Base-by-base conservation (phyloP, 108 stramenopile species). In the Nitzschia palea region DNA sequence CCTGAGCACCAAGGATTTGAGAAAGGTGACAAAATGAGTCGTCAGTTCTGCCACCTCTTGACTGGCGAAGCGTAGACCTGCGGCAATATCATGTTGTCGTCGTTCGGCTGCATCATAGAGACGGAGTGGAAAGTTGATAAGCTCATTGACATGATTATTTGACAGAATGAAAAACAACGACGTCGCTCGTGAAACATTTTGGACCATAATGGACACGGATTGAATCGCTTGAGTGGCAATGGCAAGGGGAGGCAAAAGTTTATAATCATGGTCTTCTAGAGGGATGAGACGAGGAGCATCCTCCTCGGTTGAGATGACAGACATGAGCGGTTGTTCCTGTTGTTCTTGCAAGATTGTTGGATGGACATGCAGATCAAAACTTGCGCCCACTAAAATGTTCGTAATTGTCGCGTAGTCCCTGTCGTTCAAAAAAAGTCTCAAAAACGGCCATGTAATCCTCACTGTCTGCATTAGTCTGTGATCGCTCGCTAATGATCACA, bases 201-300 rank as follows among this genome's bases (percentile, higher is more conserved):
- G 93, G 2, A 94, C 79, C 40, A 94, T 68, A 67, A 94, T 94
- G 45, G 89, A 91, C 26, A 87, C 73, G 51, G 86, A 86, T 76
- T 94, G 93, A 29, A 94, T 62, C 9, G 84, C 86, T 76, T 94
- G 93, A 1, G 82, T 89, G 12, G 93, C 93, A 33, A 94, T 83
- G 34, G 75, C 57, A 0, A 91, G 43, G 2, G 88, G 85, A 30
- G 93, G 89, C 4, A 94, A 77, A 43, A 74, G 35, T 53, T 25
- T 56, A 29, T 68, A 57, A 9, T 23, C 45, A 53, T 55, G 55
- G 9, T 50, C 61, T 2, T 56, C 40, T 28, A 56, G 17, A 3
- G 35, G 22, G 23, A 65, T 26, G 23, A 25, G 59, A 2, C 2
- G 31, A 22, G 25, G 40, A n/a, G 25, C 32, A 40, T 60, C 59